Evolutionary conservation across 2,329 filamentous ascomycete species (phyloP).

Genomic region (Phialophora chinensis): DNA sequence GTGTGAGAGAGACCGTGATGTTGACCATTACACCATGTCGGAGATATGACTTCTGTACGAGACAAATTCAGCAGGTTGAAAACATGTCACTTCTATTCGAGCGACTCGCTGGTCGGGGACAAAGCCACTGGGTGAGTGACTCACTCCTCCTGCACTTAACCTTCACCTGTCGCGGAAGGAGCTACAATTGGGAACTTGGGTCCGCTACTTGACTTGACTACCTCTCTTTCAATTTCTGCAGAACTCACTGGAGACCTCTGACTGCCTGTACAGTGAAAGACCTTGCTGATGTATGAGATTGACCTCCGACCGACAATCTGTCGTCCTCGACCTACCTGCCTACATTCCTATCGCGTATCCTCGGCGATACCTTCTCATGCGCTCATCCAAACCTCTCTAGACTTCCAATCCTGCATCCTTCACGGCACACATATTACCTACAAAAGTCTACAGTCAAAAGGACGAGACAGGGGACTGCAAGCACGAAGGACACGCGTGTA

Average conservation of each 20-base stretch:
- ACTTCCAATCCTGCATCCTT: neutral
- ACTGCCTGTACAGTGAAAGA: neutral
- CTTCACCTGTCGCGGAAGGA: neutral
- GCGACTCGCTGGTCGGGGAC: neutral
- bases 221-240: neutral
- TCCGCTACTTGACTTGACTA: neutral
- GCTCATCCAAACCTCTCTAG: neutral
- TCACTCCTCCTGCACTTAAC: neutral
- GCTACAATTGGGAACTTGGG: neutral
- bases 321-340: neutral
- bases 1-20: conserved; percentile 28
- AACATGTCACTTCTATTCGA: neutral
- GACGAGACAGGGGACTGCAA: neutral
- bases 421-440: neutral
- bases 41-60: neutral
- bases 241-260: neutral
- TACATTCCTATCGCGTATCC: neutral
- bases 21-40: conserved; percentile 25
- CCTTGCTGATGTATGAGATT: neutral
- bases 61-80: neutral
- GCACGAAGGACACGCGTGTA: neutral
- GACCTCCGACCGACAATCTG: neutral
- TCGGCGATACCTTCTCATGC: neutral
- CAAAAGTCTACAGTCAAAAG: neutral
- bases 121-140: neutral